phyloP scores from a whole-genome alignment of 2,329 filamentous ascomycete genomes.

The Aspergillus sp. region DNA sequence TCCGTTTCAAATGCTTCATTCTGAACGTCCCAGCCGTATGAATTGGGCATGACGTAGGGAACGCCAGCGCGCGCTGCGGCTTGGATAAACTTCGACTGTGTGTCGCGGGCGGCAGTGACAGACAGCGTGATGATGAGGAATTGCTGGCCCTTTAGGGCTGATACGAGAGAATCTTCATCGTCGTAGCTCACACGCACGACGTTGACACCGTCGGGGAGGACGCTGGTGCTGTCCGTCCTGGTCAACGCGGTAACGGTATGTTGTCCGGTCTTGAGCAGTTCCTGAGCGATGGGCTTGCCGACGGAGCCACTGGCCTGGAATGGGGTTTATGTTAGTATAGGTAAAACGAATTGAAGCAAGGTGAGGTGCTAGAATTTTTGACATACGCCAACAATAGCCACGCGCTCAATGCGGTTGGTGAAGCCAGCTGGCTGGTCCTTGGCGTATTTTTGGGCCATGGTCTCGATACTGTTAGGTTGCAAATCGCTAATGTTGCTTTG shows the following conservation, averaged over 20 bases:
- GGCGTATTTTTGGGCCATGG: slow-evolving; percentile 17
- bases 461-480: neutral
- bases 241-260: slow-evolving; percentile 56
- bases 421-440: slow-evolving; percentile 24
- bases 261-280: slow-evolving; percentile 49
- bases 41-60: slow-evolving; percentile 57
- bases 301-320: slow-evolving; percentile 35
- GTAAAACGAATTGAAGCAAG: neutral
- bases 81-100: slow-evolving; percentile 51
- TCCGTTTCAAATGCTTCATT: slow-evolving; percentile 35
- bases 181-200: slow-evolving; percentile 50
- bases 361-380: neutral
- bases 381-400: slow-evolving; percentile 42
- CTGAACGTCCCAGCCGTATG: slow-evolving; percentile 32
- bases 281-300: slow-evolving; percentile 27
- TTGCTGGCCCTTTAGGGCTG: slow-evolving; percentile 55
- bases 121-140: slow-evolving; percentile 57
- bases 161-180: slow-evolving; percentile 46
- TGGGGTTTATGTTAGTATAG: no score
- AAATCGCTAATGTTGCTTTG: no score
- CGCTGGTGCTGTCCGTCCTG: slow-evolving; percentile 43
- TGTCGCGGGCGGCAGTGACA: slow-evolving; percentile 43
- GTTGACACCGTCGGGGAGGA: slow-evolving; percentile 47
- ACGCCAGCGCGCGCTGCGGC: slow-evolving; percentile 58
- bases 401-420: slow-evolving; percentile 35